phyloP scores from a whole-genome alignment of 2,329 filamentous ascomycete species.

The Sclerotinia spermophila region DNA sequence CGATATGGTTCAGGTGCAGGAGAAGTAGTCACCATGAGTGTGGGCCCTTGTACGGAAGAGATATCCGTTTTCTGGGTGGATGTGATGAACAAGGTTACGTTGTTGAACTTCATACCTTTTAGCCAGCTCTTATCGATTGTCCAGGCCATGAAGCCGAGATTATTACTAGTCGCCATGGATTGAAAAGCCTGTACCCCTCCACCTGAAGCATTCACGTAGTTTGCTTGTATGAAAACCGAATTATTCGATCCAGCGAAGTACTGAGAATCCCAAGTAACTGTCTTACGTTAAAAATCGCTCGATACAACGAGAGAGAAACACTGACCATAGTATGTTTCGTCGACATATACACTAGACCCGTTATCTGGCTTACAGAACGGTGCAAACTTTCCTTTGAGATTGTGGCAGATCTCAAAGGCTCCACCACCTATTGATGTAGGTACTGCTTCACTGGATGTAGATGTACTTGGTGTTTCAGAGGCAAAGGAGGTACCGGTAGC shows the following conservation, averaged over 20 bases:
- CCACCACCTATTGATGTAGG: constrained; percentile 29
- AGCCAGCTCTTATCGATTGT: constrained; percentile 31
- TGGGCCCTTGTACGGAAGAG: constrained; percentile 27
- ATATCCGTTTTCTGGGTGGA: constrained; percentile 23
- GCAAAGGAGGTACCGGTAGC: constrained; percentile 21
- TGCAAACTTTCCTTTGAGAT: constrained; percentile 29
- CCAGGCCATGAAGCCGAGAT: constrained; percentile 30
- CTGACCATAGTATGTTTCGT: constrained; percentile 34
- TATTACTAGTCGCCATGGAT: constrained; percentile 25
- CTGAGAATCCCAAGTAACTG: constrained; percentile 36
- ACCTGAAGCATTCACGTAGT: constrained; percentile 32
- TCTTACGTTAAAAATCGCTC: background rate
- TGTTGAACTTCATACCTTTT: constrained; percentile 28
- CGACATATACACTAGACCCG: constrained; percentile 32
- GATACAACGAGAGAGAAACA: background rate
- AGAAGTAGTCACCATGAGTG: constrained; percentile 28
- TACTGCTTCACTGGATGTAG: constrained; percentile 19
- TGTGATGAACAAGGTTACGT: constrained; percentile 32
- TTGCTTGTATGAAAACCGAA: constrained; percentile 31
- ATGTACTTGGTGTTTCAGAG: constrained; percentile 14
- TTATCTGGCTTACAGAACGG: constrained; percentile 36
- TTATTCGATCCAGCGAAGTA: constrained; percentile 30
- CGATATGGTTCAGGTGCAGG: constrained; percentile 26
- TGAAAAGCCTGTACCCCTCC: constrained; percentile 33
- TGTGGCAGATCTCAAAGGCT: constrained; percentile 34